Evolutionary conservation across 352 stramenopile species (phyloP), one percentile per base, ranked within the genome.

Genomic region (Phytophthora chlamydospora): DNA sequence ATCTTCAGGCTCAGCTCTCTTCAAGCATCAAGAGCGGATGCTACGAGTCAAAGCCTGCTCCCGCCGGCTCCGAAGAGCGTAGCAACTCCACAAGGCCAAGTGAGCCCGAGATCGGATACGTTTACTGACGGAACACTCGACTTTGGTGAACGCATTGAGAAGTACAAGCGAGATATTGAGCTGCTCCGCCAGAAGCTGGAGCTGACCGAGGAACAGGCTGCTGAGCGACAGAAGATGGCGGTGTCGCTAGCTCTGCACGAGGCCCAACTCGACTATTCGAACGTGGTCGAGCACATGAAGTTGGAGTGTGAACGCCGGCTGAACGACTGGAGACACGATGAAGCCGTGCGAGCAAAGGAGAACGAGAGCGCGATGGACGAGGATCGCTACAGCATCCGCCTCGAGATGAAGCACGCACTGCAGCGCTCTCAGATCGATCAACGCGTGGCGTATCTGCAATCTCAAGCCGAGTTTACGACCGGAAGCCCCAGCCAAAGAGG

Each of bases 1-100:
- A 69, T 88, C 13, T 88, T 88, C 60, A 82, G 85, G 58, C 71
- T 91, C 53, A 89, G 79, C 27, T 78, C 83, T 36, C 51, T 88
- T 21, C 76, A 88, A 57, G 68, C 72, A 12, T 60, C 68, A 10
- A 66, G 74, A 34, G 68, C 62, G 4, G 62, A 78, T 10, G 56
- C 56, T 10, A 62, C 38, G 16, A 69, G 62, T 12, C 62, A 76
- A 32, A 65, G 51, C 2, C 36, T 80, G 6, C 58, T 73, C 13
- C 31, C 68, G 38, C 55, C 54, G 13, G 35, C 21, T 32, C 17
- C 16, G 13, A 61, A 21, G 36, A 55, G 9, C 45, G 31, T n/a
- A 27, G 12, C 45, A 52, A 47, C 29, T 34, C 40, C 53, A 11
- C 51, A 40, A 39, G 19, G 43, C 6, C 12, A 19, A 32, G 7